These are phyloP conservation scores for Diaporthe sp. DNA, from an alignment of 2,329 filamentous ascomycete genomes.

Conservation along the genomic window DNA sequence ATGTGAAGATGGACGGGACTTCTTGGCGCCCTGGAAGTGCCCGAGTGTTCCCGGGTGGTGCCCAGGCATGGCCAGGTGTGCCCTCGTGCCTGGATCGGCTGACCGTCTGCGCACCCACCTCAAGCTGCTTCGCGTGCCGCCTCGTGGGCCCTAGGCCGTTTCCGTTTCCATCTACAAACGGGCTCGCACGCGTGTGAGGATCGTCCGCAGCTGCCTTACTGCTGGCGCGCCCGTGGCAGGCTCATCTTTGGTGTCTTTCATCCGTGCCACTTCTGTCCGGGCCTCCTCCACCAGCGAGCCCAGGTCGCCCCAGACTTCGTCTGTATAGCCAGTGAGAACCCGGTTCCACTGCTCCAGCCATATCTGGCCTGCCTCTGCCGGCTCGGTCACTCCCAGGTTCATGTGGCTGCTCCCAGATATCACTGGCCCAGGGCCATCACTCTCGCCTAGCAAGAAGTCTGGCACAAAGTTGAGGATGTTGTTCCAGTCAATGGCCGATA, in stretches of 20 bases:
- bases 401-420: slow-evolving; percentile 44
- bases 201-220: slow-evolving; percentile 55
- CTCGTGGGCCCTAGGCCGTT: slow-evolving; percentile 30
- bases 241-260: slow-evolving; percentile 49
- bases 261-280: slow-evolving; percentile 65
- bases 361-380: slow-evolving; percentile 54
- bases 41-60: not conserved
- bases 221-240: slow-evolving; percentile 51
- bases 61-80: not conserved
- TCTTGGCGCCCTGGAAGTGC: not conserved
- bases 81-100: slow-evolving; percentile 22
- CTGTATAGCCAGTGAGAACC: slow-evolving; percentile 69
- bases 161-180: slow-evolving; percentile 35
- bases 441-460: slow-evolving; percentile 52
- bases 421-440: slow-evolving; percentile 40
- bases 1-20: slow-evolving; percentile 24
- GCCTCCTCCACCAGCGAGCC: slow-evolving; percentile 69
- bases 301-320: slow-evolving; percentile 79
- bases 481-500: slow-evolving; percentile 55
- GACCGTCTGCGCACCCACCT: slow-evolving; percentile 12
- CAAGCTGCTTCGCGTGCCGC: slow-evolving; percentile 26
- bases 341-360: slow-evolving; percentile 71
- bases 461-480: slow-evolving; percentile 66
- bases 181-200: slow-evolving; percentile 57
- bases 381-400: slow-evolving; percentile 57